phyloP scores from a whole-genome alignment of 2,329 filamentous ascomycete species.

The Xylaria sp. region DNA sequence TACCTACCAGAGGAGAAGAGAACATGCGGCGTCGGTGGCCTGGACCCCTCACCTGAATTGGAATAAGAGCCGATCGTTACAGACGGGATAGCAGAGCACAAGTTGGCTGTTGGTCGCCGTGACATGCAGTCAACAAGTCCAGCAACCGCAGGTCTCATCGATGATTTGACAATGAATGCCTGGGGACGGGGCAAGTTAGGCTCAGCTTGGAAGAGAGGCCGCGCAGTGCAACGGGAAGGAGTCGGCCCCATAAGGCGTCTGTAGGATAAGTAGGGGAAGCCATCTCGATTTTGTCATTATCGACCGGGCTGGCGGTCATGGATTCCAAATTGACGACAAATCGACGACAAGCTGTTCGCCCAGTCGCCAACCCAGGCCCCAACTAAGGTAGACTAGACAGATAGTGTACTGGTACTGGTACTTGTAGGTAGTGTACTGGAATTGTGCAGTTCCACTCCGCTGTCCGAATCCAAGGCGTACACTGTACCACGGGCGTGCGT shows the following conservation, averaged over 20 bases:
- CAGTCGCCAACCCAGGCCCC: background rate
- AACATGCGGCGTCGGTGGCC: too few relatives aligned
- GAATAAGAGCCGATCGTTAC: slow-evolving; percentile 2
- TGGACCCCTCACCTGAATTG: slow-evolving; percentile 18
- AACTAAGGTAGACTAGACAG: background rate
- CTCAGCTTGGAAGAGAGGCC: slow-evolving; percentile 31
- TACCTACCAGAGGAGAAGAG: too few relatives aligned
- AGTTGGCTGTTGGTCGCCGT: background rate
- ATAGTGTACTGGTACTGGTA: too few relatives aligned
- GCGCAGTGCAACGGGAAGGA: slow-evolving; percentile 23
- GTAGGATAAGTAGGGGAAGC: background rate
- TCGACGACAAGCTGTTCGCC: background rate
- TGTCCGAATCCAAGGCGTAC: slow-evolving; percentile 10
- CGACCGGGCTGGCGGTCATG: slow-evolving; percentile 19
- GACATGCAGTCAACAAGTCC: slow-evolving; percentile 3
- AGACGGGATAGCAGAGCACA: background rate
- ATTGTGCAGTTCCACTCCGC: slow-evolving; percentile 31
- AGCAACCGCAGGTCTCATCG: slow-evolving; percentile 1
- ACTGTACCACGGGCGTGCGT: too few relatives aligned
- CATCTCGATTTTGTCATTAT: slow-evolving; percentile 32
- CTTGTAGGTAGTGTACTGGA: too few relatives aligned
- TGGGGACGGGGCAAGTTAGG: slow-evolving; percentile 17
- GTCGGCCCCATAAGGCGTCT: slow-evolving; percentile 10
- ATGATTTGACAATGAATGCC: slow-evolving; percentile 34
- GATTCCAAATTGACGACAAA: slow-evolving; percentile 36